A percentile compares a stretch with the other conserved stretches of the same genome.
phyloP scores from a whole-genome alignment of 1,284 basidiomycete species.

The Microbotryum violaceum region DNA sequence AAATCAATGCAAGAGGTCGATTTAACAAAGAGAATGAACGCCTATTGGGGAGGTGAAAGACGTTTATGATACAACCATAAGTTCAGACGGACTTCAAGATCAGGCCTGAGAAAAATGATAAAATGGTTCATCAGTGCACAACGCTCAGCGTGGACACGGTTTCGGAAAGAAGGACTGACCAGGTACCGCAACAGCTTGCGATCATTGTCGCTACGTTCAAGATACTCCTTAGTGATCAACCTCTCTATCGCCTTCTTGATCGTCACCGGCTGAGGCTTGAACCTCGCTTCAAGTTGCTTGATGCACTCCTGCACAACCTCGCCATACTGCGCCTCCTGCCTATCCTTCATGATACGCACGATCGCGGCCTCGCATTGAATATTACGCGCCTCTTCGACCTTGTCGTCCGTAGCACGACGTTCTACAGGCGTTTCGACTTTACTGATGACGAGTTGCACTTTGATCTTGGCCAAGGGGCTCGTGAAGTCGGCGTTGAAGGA shows the following conservation, averaged over 20 bases:
- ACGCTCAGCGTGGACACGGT: no score
- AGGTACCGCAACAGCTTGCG: constrained; percentile 35
- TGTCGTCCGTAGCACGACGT: constrained; percentile 79
- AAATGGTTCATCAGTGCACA: no score
- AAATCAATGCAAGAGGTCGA: no score
- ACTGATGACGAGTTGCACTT: constrained; percentile 81
- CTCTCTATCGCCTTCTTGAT: constrained; percentile 95
- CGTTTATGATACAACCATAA: no score
- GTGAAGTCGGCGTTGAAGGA: constrained; percentile 81
- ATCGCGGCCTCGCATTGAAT: constrained; percentile 95
- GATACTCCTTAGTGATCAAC: constrained; percentile 63
- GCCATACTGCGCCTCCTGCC: constrained; percentile 81
- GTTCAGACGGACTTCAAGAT: no score
- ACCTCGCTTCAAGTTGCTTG: constrained; percentile 71
- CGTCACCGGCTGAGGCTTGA: constrained; percentile 71
- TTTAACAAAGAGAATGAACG: no score
- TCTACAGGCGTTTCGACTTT: constrained; percentile 82
- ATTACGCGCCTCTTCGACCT: constrained; percentile 85
- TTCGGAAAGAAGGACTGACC: neutral
- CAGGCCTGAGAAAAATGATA: no score
- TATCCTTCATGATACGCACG: constrained; percentile 95
- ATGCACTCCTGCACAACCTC: constrained; percentile 88
- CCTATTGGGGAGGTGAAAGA: no score
- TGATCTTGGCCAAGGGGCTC: constrained; percentile 76
- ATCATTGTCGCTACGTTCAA: constrained; percentile 36